Evolutionary conservation across 768 basidiomycete genomes (phyloP).

Genomic region (Pulveroboletus sp.): DNA sequence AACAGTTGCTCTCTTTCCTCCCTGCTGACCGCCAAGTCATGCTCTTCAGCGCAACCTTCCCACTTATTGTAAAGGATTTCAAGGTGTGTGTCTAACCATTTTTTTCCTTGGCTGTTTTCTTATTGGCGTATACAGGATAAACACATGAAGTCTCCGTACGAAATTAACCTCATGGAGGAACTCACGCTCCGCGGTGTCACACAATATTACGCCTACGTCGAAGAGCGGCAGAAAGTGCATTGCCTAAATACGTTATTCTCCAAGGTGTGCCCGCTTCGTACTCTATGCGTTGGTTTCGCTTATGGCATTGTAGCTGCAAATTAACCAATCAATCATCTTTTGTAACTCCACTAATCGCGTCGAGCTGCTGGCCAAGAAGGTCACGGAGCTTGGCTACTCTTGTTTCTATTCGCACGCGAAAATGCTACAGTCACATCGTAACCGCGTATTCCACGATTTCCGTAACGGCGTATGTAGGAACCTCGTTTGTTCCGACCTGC

Average conservation of each 20-base stretch:
- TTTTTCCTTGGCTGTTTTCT: not conserved
- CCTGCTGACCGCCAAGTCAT: conserved; percentile 90
- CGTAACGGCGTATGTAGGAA: conserved; percentile 97
- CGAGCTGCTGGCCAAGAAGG: conserved; percentile 98
- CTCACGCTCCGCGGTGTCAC: conserved; percentile 97
- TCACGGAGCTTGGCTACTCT: conserved; percentile 98
- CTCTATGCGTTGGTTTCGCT: not conserved
- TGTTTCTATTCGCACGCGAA: conserved; percentile 99
- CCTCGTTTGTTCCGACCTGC: conserved; percentile 94
- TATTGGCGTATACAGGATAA: conserved; percentile 59
- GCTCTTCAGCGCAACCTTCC: conserved; percentile 99
- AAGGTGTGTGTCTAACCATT: conserved; percentile 51
- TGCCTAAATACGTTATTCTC: conserved; percentile 99
- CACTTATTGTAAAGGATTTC: conserved; percentile 98
- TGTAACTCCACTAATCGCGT: conserved; percentile 99
- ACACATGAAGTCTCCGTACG: conserved; percentile 93
- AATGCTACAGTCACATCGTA: conserved; percentile 98
- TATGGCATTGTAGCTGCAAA: conserved; percentile 72
- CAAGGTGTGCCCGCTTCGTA: conserved; percentile 51
- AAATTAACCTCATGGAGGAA: conserved; percentile 99
- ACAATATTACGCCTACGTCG: conserved; percentile 99
- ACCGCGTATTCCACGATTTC: conserved; percentile 99
- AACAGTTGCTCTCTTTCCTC: conserved; percentile 84
- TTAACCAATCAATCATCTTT: conserved; percentile 99
- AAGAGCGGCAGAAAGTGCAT: conserved; percentile 99